A percentile compares a stretch with the other conserved stretches of the same genome.
Conservation (phyloP, 192 early-diverging fungal genomes). For the Gigaspora rosea region DNA sequence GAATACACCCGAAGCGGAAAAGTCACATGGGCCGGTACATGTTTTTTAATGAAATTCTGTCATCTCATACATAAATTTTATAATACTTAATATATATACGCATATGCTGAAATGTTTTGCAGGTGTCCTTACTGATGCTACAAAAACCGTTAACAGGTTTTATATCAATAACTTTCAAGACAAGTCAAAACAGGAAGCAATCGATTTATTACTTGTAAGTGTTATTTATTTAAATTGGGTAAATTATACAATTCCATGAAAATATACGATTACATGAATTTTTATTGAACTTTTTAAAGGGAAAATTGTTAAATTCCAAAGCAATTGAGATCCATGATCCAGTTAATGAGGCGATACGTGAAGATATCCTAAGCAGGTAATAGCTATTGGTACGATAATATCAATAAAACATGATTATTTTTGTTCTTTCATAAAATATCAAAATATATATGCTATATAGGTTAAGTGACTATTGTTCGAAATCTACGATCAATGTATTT, state of each 20-base stretch:
- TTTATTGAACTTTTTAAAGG: constrained; percentile 36
- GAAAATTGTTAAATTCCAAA: constrained; percentile 52
- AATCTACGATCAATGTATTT: constrained; percentile 64
- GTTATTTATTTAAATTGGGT: background rate
- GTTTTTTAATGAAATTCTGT: background rate
- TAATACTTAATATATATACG: background rate
- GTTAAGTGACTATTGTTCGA: constrained; percentile 63
- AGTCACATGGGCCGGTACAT: constrained; percentile 64
- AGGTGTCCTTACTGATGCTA: constrained; percentile 88
- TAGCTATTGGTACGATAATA: background rate
- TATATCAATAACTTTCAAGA: constrained; percentile 97
- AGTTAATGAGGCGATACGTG: constrained; percentile 47
- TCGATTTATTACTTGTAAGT: constrained; percentile 81
- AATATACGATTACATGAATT: background rate
- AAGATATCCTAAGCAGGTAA: constrained; percentile 40
- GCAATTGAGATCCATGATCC: constrained; percentile 56
- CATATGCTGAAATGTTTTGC: constrained; percentile 31
- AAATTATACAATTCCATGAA: background rate
- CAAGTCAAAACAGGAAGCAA: constrained; percentile 89
- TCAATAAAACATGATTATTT: constrained; percentile 25
- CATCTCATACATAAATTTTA: background rate
- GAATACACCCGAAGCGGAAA: constrained; percentile 90
- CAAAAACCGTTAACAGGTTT: constrained; percentile 90
- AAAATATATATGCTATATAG: constrained; percentile 26
- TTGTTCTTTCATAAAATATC: background rate